Percentiles rank a stretch among this genome's conserved stretches.
Evolutionary conservation across 2,329 filamentous ascomycete species (phyloP).

Genomic region (Cercospora sp.): DNA sequence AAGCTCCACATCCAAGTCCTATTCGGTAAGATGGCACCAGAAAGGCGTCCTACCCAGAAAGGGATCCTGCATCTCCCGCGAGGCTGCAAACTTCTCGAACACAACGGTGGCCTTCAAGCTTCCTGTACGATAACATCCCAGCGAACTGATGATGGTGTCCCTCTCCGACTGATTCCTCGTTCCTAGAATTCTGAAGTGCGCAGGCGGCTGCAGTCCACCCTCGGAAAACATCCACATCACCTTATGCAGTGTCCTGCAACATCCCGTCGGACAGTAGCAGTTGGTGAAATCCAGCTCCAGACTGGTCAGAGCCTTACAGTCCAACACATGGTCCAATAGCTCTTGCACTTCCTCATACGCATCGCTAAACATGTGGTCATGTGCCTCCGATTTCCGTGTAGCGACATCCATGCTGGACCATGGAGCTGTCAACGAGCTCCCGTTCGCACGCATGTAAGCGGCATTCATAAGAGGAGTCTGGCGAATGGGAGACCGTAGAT

Average conservation of each 20-base stretch:
- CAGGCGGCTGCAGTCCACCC: background rate
- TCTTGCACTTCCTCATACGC: background rate
- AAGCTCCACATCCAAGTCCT: background rate
- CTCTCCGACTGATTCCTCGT: background rate
- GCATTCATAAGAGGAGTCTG: background rate
- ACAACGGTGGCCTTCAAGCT: background rate
- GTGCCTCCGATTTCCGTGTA: background rate
- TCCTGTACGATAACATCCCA: too few species aligned
- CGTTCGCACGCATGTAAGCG: background rate
- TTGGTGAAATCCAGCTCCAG: background rate
- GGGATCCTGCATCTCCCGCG: background rate
- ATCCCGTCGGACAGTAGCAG: background rate
- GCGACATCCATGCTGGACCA: accelerated
- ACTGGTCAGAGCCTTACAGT: background rate
- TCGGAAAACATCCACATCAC: background rate
- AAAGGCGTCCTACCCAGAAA: background rate
- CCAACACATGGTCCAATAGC: accelerated
- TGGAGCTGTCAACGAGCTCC: accelerated
- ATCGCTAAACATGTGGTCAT: accelerated
- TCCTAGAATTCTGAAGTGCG: background rate
- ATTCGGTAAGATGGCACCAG: background rate
- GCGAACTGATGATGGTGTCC: too few species aligned
- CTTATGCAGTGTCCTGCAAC: background rate
- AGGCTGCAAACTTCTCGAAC: background rate
- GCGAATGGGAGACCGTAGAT: background rate